These are phyloP conservation scores for Apiospora koreana DNA, from an alignment of 2,329 filamentous ascomycete species.

Conservation along the genomic window DNA sequence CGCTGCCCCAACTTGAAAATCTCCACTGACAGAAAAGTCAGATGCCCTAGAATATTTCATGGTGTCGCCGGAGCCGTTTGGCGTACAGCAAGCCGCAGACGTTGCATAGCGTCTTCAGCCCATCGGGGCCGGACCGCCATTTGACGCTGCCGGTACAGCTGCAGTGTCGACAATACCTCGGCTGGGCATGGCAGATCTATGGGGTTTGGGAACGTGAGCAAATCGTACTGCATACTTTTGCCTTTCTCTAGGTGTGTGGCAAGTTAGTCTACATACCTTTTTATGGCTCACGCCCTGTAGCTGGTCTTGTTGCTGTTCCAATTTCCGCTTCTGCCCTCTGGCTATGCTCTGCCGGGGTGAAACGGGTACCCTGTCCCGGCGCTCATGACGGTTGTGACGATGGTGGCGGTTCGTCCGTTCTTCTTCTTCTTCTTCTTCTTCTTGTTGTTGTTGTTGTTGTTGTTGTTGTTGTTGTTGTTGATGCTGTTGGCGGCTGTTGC, in stretches of 20 bases:
- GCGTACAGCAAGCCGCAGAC: constrained; percentile 7
- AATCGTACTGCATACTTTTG: not conserved
- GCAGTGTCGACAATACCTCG: not conserved
- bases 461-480: not conserved
- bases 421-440: too few relatives aligned
- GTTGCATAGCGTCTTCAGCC: not conserved
- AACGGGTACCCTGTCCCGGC: not conserved
- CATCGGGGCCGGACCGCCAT: not conserved
- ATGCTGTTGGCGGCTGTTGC: not conserved
- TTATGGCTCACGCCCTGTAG: not conserved
- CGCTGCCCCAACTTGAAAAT: not conserved
- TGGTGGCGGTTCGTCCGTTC: not conserved
- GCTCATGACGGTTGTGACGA: not conserved
- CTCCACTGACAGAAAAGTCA: not conserved
- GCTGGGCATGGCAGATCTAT: not conserved
- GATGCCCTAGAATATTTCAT: not conserved
- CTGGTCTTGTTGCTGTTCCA: not conserved
- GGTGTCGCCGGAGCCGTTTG: not conserved
- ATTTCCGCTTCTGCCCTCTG: not conserved
- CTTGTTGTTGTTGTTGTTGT: not conserved
- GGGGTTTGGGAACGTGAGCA: not conserved
- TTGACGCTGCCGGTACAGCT: not conserved
- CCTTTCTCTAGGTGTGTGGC: too few relatives aligned
- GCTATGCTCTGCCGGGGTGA: not conserved
- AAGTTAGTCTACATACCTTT: not conserved